Base-by-base conservation (phyloP, 768 basidiomycete species). In the Mycena kentingensis region DNA sequence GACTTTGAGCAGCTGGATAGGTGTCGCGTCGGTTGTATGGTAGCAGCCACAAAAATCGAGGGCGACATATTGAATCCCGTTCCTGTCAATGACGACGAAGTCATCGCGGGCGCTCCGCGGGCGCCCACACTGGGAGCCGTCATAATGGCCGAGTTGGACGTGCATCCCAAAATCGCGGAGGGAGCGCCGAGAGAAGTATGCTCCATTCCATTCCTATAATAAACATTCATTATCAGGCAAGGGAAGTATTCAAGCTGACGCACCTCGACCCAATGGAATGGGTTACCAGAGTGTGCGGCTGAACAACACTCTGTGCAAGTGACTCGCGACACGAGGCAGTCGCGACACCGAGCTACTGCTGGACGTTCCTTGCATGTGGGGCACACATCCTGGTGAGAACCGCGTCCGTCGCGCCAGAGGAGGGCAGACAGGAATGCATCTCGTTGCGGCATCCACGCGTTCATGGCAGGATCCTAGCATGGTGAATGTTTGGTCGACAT, bases 41-140 rank as follows among this genome's bases (percentile, higher is more conserved):
- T 58, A 50, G 29, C 72, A 73, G 0, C 57, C 62, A 53, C 72
- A 73, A 38, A 61, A 70, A 31, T 68, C 65, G 1, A 73, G 24
- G 0, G 29, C 48, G 12, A 72, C 63, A 2, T 50, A 43, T 27
- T 71, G 69, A 21, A 71, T 51, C 1, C 61, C 54, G 31, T 65
- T 46, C 13, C 27, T 15, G 36, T 65, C 51, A 24, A 71, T 57
- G 5, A 73, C 45, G 2, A 63, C 49, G 39, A 73, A 70, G 16
- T 64, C 54, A 29, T 67, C 45, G 22, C 56, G 48, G 28, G 24
- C 59, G 2, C 15, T 27, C 4, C 38, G 24, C 7, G 61, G 63
- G 35, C 52, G 29, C 12, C n/a, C 11, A 41, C 69, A 73, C 3
- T 5, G 2, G 12, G 56, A 29, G 1, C 53, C 42, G 0, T 38